Base-by-base conservation (phyloP, 495 filamentous ascomycete genomes). In the Aspergillus avenaceus region DNA sequence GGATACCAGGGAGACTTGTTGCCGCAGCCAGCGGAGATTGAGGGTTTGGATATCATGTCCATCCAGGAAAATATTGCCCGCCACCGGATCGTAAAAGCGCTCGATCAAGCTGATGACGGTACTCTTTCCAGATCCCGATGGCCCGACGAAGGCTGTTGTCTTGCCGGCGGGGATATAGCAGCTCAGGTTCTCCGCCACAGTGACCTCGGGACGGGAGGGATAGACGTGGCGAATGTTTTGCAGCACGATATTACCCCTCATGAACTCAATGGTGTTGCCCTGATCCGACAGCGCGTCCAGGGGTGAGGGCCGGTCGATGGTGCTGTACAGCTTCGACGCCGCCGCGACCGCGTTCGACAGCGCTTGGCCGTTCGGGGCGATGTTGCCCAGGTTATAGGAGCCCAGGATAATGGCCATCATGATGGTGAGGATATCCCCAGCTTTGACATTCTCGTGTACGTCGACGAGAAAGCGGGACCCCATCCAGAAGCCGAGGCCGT, bases 401-500 rank as follows among this genome's bases (percentile, higher is more conserved):
- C 90, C 92, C 51, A 95, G 90, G 66, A 98, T 86, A 55, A 95
- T 84, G n/a, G 87, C 77, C 76, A 98, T 82, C 69, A 96, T 75
- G 54, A 97, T 91, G 5, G 84, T 97, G 27, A 97, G 64, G 60
- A 74, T 54, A 49, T 72, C 60, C 27, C 71, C 72, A 2, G 80
- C 66, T 26, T 65, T 58, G 26, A 86, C 72, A n/a, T 43, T 27
- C n/a, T 27, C 29, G 6, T 83, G 73, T 2, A 82, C 83, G 2
- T 77, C 59, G 0, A 91, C 84, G 7, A 95, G 60, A 63, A 84
- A 96, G 29, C 80, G 75, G 45, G 85, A 88, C 5, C 93, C 93
- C 75, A 91, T 86, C 93, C 93, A 97, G 73, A 97, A 96, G 24
- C 90, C 85, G 36, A 98, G 78, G n/a, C 85, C 87, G 59, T 96